Evolutionary conservation across 2,329 filamentous ascomycete genomes (phyloP).

Genomic region (Hirsutella thompsonii): DNA sequence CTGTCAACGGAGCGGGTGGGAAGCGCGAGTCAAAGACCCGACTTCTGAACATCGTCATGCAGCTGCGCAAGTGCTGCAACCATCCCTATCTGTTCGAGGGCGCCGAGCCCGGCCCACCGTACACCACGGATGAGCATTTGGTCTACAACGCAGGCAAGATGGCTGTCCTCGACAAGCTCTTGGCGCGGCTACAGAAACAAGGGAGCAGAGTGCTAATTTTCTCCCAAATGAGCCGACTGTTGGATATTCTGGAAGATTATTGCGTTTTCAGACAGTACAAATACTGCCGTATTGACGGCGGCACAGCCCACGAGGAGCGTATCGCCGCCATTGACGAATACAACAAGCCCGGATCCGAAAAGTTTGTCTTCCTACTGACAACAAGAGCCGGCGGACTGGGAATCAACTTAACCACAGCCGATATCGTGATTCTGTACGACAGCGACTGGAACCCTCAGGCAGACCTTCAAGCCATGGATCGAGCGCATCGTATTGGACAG

Average conservation of each 20-base stretch:
- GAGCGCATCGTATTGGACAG: conserved; percentile 95
- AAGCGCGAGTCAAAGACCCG: conserved; percentile 97
- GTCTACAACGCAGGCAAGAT: conserved; percentile 93
- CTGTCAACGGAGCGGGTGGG: conserved; percentile 89
- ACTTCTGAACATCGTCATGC: conserved; percentile 97
- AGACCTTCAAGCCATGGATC: conserved; percentile 97
- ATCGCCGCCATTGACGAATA: conserved; percentile 97
- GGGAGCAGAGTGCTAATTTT: conserved; percentile 97
- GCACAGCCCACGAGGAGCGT: conserved; percentile 93
- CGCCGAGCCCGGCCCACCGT: conserved; percentile 90
- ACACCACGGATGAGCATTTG: conserved; percentile 94
- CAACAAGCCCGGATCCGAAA: conserved; percentile 90
- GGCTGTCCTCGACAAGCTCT: conserved; percentile 86
- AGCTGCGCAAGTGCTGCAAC: conserved; percentile 96
- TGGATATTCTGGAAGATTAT: conserved; percentile 97
- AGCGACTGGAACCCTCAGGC: conserved; percentile 99
- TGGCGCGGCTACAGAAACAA: conserved; percentile 69
- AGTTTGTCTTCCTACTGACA: conserved; percentile 90
- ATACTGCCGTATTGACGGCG: conserved; percentile 94
- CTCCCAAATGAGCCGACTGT: conserved; percentile 94
- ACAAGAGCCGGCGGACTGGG: conserved; percentile 91
- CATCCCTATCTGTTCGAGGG: conserved; percentile 97
- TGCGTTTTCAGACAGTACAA: conserved; percentile 91
- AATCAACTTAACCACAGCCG: conserved; percentile 90
- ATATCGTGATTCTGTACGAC: conserved; percentile 93